Evolutionary conservation across 805 yeast species (phyloP).

Genomic region (Candida sakaeoensis): DNA sequence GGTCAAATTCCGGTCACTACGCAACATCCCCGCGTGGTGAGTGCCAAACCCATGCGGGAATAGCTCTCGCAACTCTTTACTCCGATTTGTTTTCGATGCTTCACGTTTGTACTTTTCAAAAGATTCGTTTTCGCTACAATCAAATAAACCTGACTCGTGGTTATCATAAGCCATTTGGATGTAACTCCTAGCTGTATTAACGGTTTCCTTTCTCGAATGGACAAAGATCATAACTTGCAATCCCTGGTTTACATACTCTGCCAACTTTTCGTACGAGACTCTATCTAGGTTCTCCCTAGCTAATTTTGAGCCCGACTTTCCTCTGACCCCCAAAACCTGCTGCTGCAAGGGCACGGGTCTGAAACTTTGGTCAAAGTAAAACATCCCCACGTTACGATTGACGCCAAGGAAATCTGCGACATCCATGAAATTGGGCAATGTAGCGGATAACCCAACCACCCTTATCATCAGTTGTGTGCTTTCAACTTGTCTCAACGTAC

Average conservation of each 20-base stretch:
- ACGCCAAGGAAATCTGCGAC: constrained; percentile 95
- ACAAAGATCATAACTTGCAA: constrained; percentile 96
- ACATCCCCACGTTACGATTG: constrained; percentile 86
- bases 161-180: constrained; percentile 63
- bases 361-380: constrained; percentile 88
- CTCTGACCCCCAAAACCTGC: constrained; percentile 79
- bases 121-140: constrained; percentile 43
- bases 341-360: constrained; percentile 93
- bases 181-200: constrained; percentile 72
- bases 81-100: constrained; percentile 61
- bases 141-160: constrained; percentile 56
- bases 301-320: constrained; percentile 75
- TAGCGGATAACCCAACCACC: constrained; percentile 91
- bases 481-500: constrained; percentile 93
- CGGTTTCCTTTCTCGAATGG: constrained; percentile 91
- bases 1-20: constrained; percentile 84
- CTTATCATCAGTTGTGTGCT: constrained; percentile 90
- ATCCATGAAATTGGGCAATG: constrained; percentile 85
- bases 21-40: constrained; percentile 96
- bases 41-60: constrained; percentile 82
- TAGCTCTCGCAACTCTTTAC: constrained; percentile 76
- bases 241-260: constrained; percentile 62
- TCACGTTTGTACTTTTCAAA: constrained; percentile 56
- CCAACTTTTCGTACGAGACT: constrained; percentile 71
- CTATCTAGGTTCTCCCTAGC: constrained; percentile 71